Base-by-base conservation (phyloP, 371 early-diverging fungal genomes). In the Haplosporangium sp. region DNA sequence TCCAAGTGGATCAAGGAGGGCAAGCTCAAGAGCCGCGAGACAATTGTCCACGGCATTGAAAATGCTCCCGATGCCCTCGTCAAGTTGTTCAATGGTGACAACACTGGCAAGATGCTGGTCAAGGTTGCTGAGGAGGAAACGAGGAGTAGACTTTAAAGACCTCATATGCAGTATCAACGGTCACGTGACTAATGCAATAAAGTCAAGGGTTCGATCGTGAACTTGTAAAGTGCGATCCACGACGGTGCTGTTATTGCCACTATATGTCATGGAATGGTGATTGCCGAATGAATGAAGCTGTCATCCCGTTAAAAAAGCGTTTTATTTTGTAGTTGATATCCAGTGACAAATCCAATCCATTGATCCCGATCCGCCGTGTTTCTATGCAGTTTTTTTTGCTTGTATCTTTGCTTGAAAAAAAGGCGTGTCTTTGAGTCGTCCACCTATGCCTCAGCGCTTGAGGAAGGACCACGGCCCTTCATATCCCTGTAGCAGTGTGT, bases 31-130 rank as follows among this genome's bases (percentile, higher is more conserved):
- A 91, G 91, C 77, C 81, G 75, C 10, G 89, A 92, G 67, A 79
- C 85, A 29, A 72, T 95, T 23, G 81, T 85, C 23, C 85, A 91
- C n/a, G 97, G 97, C 13, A 84, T 95, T 61, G 95, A 95, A 55
- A 91, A 89, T 55, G 89, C 93, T 10, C 95, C 95, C 13, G 80
- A 85, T 46, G 95, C 93, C 2, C 85, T 95, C 50, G 75, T 94
- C 37, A 90, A 87, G 56, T 82, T 96, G 67, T 85, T 95, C 67
- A 86, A 88, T 58, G 95, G 95, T 47, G 85, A 81, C n/a, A 95
- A 95, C 85, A 89, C 90, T 66, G 96, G 96, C 64, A 96, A 96
- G 87, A 86, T 90, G 82, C 76, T 95, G 36, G 86, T 96, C 73
- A 90, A 93, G 81, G 88, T 91, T 73, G 86, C 85, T 37, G 82